Conservation (phyloP, 352 stramenopile species). For the Phytopythium sindhum region DNA sequence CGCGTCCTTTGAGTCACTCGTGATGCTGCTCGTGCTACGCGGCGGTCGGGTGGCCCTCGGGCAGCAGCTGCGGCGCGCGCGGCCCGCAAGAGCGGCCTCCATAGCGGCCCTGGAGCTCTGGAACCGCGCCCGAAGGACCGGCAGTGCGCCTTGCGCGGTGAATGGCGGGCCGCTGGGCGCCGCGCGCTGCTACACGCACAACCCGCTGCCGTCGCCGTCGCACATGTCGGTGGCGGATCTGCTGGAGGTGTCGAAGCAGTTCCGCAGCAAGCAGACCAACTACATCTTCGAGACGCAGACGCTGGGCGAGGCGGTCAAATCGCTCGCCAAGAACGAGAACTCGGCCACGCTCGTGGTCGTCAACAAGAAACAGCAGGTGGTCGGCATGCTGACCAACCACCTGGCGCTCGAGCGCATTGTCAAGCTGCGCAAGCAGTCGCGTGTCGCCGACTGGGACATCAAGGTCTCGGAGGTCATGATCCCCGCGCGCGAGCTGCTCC, state of each 20-base stretch:
- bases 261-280: constrained; percentile 71
- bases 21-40: constrained; percentile 7
- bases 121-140: not conserved
- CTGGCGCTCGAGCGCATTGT: constrained; percentile 54
- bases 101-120: not conserved
- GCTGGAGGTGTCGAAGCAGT: constrained; percentile 65
- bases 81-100: constrained; percentile 3
- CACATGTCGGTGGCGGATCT: constrained; percentile 66
- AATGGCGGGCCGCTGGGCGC: not conserved
- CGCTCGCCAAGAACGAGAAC: constrained; percentile 67
- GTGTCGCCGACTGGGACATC: constrained; percentile 43
- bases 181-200: constrained; percentile 14
- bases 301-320: constrained; percentile 63
- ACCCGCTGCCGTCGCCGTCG: constrained; percentile 29
- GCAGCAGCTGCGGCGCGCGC: constrained; percentile 15
- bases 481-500: constrained; percentile 65
- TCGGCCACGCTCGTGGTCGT: constrained; percentile 77
- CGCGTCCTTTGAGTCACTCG: not conserved
- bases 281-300: constrained; percentile 64
- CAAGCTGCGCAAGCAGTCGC: constrained; percentile 46
- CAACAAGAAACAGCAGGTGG: constrained; percentile 57
- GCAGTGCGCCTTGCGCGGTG: not conserved
- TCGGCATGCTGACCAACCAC: constrained; percentile 80
- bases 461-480: constrained; percentile 69
- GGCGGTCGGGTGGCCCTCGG: not conserved